Percentiles rank a stretch among this genome's conserved stretches.
These are phyloP conservation scores for Penicillium turbatum DNA, from an alignment of 495 filamentous ascomycete genomes.

Conservation along the genomic window DNA sequence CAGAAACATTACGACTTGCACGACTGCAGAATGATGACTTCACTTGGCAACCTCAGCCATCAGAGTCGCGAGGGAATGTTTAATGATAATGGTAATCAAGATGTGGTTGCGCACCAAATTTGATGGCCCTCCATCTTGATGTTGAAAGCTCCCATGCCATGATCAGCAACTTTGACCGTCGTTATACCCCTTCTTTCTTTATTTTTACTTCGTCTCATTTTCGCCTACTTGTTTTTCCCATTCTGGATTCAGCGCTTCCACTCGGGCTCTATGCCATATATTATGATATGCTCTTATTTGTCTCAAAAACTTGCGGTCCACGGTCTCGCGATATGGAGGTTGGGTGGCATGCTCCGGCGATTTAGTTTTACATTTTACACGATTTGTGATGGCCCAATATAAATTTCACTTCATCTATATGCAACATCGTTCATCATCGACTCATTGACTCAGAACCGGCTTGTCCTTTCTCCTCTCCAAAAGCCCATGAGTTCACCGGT, in stretches of 20 bases:
- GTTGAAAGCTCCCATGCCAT: conserved; percentile 3
- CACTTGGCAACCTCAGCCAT: conserved; percentile 19
- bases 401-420: conserved; percentile 7
- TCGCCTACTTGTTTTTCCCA: conserved; percentile 1
- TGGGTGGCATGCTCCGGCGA: not conserved
- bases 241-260: not conserved
- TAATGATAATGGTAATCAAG: conserved; percentile 42
- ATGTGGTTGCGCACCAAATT: conserved; percentile 14
- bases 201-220: conserved; percentile 5
- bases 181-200: conserved; percentile 29
- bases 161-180: conserved; percentile 15
- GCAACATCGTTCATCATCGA: not conserved
- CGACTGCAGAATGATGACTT: conserved; percentile 24
- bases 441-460: conserved; percentile 33
- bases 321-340: not conserved
- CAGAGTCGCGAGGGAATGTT: conserved; percentile 26
- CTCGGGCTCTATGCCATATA: not conserved
- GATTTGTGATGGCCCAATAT: not conserved
- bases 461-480: conserved; percentile 52
- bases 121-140: conserved; percentile 11
- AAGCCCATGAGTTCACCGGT: conserved; percentile 68
- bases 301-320: not conserved
- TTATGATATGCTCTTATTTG: not conserved
- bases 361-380: conserved; percentile 1
- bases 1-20: conserved; percentile 29